Evolutionary conservation across 768 basidiomycete genomes (phyloP).

Genomic region (Cystofilobasidium capitatum): DNA sequence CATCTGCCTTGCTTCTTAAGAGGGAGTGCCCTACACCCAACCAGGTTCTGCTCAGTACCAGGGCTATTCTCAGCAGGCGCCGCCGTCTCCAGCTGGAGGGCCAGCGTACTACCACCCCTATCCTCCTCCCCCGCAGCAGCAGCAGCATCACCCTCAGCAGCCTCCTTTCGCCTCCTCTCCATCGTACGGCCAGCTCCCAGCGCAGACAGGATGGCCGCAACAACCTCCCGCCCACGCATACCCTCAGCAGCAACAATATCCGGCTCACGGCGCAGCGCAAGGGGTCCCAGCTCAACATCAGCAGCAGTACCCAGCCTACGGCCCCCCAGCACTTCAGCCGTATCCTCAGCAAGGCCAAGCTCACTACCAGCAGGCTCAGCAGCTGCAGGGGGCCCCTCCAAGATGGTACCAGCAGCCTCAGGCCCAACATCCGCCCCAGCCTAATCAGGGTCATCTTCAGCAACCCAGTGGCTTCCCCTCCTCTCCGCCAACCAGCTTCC

Average conservation of each 20-base stretch:
- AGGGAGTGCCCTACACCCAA: not conserved
- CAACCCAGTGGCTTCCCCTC: not conserved
- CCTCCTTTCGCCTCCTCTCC: not conserved
- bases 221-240: not conserved
- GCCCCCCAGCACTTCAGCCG: not conserved
- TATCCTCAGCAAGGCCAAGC: too few species aligned
- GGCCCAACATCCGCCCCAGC: not conserved
- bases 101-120: not conserved
- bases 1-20: not conserved
- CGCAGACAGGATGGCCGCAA: not conserved
- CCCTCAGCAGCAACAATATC: not conserved
- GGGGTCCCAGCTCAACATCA: not conserved
- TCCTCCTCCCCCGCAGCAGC: not conserved
- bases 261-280: not conserved
- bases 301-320: not conserved
- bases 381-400: not conserved
- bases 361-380: slow-evolving; percentile 6
- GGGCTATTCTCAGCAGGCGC: not conserved
- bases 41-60: not conserved
- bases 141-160: too few species aligned
- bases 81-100: too few species aligned
- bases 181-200: not conserved
- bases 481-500: not conserved
- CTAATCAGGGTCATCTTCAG: not conserved
- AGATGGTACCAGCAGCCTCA: too few species aligned